A percentile compares a stretch with the other conserved stretches of the same genome.
Evolutionary conservation across 2,329 filamentous ascomycete species (phyloP).

Genomic region (Penicillium brevicompactum): DNA sequence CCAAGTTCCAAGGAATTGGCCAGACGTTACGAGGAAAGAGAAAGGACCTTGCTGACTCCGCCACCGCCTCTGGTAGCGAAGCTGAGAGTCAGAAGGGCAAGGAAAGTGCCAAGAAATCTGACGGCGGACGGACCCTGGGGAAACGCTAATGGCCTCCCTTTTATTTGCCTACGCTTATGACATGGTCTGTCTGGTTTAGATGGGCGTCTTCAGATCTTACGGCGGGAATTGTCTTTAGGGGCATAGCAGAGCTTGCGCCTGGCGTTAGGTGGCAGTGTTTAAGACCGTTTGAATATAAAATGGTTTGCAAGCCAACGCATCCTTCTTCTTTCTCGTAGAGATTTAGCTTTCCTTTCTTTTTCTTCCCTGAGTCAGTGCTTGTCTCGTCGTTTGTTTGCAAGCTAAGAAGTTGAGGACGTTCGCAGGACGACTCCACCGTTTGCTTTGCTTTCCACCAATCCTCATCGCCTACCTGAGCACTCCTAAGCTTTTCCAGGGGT

Average conservation of each 20-base stretch:
- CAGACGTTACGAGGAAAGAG: slow-evolving; percentile 79
- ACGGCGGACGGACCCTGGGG: slow-evolving; percentile 23
- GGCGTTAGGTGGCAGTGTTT: slow-evolving; percentile 26
- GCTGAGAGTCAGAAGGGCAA: slow-evolving; percentile 28
- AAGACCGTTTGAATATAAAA: slow-evolving; percentile 2
- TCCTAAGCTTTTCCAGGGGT: too few species aligned
- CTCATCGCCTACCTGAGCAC: too few species aligned
- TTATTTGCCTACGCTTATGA: slow-evolving; percentile 11
- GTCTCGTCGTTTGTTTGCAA: too few species aligned
- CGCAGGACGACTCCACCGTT: too few species aligned
- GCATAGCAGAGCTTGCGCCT: slow-evolving; percentile 28
- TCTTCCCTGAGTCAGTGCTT: too few species aligned
- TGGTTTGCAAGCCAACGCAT: not conserved
- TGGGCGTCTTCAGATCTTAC: slow-evolving; percentile 12
- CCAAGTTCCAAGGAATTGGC: slow-evolving; percentile 81
- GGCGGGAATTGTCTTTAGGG: slow-evolving; percentile 10
- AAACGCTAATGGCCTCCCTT: slow-evolving; percentile 16
- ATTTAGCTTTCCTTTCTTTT: too few species aligned
- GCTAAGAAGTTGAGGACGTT: too few species aligned
- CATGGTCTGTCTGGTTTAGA: slow-evolving; percentile 13
- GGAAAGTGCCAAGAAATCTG: slow-evolving; percentile 13
- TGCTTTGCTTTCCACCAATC: too few species aligned
- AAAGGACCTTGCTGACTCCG: slow-evolving; percentile 52
- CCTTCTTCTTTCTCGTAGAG: not conserved
- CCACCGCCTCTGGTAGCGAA: slow-evolving; percentile 42